A percentile compares a stretch with the other conserved stretches of the same genome.
Conservation (phyloP, 2,329 filamentous ascomycete species). For the Tolypocladium ophioglossoides region DNA sequence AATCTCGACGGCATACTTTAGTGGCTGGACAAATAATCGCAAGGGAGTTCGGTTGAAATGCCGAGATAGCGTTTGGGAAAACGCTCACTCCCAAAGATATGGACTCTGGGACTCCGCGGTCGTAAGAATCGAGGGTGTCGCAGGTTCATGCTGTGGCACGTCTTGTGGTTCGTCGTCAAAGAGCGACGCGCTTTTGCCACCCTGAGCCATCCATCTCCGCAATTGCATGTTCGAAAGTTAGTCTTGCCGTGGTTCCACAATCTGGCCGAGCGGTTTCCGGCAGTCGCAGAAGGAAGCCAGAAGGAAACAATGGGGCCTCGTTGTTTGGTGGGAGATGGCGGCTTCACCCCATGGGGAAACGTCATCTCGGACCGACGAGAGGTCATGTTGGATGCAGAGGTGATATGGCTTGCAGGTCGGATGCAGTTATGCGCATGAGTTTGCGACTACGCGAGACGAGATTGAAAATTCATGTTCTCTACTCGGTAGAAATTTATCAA, state of each 20-base stretch:
- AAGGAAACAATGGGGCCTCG: background rate
- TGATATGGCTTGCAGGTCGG: background rate
- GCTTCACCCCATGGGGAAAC: background rate
- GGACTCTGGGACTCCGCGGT: background rate
- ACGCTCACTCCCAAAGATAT: background rate
- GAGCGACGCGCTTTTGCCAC: background rate
- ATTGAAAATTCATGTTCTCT: too few species aligned
- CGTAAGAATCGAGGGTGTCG: background rate
- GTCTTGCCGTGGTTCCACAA: background rate
- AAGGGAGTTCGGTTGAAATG: background rate
- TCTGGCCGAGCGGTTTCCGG: background rate
- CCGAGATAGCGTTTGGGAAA: background rate
- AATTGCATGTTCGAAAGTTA: background rate
- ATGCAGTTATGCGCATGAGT: too few species aligned
- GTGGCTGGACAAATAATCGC: background rate
- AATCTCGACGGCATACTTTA: background rate
- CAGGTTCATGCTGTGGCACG: background rate
- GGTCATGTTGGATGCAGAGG: background rate
- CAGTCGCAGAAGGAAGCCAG: background rate
- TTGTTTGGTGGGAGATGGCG: too few species aligned
- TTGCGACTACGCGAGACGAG: background rate
- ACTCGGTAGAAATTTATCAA: too few species aligned
- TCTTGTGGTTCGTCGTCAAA: background rate
- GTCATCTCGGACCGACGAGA: background rate
- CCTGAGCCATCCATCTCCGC: background rate